Evolutionary conservation across 768 basidiomycete species (phyloP).

Genomic region (Russula vinacea): DNA sequence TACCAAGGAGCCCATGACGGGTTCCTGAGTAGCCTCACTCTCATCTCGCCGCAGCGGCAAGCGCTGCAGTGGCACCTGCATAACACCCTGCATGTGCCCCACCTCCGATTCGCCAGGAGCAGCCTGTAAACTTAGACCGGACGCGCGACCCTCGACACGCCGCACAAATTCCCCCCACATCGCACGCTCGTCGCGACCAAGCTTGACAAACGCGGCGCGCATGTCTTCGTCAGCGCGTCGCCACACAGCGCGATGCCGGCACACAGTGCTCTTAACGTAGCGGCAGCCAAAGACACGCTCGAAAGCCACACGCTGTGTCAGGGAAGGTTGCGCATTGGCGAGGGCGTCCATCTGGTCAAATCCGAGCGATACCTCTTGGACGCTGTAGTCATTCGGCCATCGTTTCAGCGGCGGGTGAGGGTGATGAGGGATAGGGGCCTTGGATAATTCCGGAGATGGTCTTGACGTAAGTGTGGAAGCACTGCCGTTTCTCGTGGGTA

Average conservation of each 20-base stretch:
- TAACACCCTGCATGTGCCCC: constrained; percentile 24
- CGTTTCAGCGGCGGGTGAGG: constrained; percentile 65
- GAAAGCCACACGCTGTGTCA: constrained; percentile 65
- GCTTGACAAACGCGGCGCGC: constrained; percentile 50
- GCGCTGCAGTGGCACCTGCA: constrained; percentile 24
- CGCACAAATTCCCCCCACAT: constrained; percentile 70
- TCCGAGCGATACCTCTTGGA: constrained; percentile 59
- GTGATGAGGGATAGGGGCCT: constrained; percentile 42
- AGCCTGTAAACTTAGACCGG: constrained; percentile 21
- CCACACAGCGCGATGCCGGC: constrained; percentile 68
- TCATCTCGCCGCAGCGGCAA: constrained; percentile 27
- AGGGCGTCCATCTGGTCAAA: constrained; percentile 51
- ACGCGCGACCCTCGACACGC: constrained; percentile 50
- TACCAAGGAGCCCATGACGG: constrained; percentile 35
- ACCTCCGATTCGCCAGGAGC: constrained; percentile 25
- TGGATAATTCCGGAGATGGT: constrained; percentile 29
- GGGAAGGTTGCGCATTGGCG: constrained; percentile 38
- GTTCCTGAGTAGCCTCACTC: constrained; percentile 29
- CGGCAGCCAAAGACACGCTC: constrained; percentile 67
- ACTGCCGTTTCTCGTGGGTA: constrained; percentile 28
- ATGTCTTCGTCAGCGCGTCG: constrained; percentile 50
- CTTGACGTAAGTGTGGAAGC: constrained; percentile 30
- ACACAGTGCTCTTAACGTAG: constrained; percentile 72
- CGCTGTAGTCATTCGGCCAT: constrained; percentile 76
- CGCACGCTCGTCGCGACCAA: constrained; percentile 56